phyloP scores from a whole-genome alignment of 345 rosid species.

The Angophora floribunda region DNA sequence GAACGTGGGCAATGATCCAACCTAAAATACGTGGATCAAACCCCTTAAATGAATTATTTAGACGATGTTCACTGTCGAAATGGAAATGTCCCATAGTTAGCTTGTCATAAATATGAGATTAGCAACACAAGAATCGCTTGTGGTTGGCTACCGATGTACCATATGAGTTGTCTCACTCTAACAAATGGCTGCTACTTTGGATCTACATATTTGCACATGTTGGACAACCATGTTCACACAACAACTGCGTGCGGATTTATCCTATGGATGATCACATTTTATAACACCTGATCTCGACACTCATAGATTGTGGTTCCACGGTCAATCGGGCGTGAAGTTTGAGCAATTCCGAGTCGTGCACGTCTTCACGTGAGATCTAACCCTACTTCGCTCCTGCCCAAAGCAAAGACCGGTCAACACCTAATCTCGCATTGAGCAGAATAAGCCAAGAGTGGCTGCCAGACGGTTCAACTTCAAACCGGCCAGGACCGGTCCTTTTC shows the following conservation, averaged over 20 bases:
- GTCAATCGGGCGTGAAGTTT: neutral
- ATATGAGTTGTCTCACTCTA: neutral
- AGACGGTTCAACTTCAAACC: neutral
- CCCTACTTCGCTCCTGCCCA: neutral
- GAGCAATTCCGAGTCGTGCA: neutral
- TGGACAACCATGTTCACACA: neutral
- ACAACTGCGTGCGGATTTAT: neutral
- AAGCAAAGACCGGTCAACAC: neutral
- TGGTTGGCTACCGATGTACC: accelerated
- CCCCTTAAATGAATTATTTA: neutral
- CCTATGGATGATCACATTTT: neutral
- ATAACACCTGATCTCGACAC: neutral
- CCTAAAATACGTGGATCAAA: neutral
- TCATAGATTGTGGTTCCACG: too few relatives aligned
- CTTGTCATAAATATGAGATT: neutral
- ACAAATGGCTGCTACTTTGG: neutral
- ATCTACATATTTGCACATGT: neutral
- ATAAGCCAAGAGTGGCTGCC: neutral
- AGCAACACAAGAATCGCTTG: accelerated
- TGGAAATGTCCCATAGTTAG: neutral
- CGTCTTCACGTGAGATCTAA: neutral
- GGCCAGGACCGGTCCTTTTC: neutral
- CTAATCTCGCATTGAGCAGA: neutral
- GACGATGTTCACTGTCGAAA: neutral
- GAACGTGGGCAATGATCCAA: accelerated